Conservation (phyloP, 2,329 filamentous ascomycete species). For the Coniochaeta pulveracea region DNA sequence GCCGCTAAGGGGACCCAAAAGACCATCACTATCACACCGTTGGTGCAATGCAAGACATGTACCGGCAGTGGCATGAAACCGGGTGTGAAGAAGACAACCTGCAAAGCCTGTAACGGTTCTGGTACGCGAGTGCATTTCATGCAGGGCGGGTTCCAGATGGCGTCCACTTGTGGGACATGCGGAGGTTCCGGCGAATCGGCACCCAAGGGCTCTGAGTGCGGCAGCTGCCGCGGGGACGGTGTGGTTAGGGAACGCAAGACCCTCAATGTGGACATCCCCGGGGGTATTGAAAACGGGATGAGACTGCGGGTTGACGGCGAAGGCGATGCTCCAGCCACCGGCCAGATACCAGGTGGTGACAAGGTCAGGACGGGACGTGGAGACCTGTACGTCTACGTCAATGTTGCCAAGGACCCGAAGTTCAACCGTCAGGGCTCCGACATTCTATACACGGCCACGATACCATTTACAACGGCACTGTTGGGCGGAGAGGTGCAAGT, state of each 20-base stretch:
- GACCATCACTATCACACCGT: conserved; percentile 75
- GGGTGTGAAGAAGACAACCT: conserved; percentile 62
- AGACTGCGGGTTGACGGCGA: conserved; percentile 73
- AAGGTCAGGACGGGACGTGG: conserved; percentile 59
- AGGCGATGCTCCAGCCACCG: conserved; percentile 76
- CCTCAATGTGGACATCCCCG: conserved; percentile 83
- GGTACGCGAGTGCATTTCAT: conserved; percentile 82
- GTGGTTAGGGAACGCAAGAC: conserved; percentile 75
- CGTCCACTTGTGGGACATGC: conserved; percentile 74
- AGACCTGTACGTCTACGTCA: conserved; percentile 84
- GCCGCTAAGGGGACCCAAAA: conserved; percentile 85
- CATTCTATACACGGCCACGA: conserved; percentile 81
- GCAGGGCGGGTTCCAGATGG: conserved; percentile 93
- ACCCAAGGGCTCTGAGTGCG: conserved; percentile 72
- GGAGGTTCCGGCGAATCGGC: conserved; percentile 66
- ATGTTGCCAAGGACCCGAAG: conserved; percentile 79
- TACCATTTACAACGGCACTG: conserved; percentile 86
- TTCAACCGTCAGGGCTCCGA: conserved; percentile 84
- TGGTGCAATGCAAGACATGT: conserved; percentile 74
- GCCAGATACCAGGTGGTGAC: conserved; percentile 47
- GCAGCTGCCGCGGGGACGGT: conserved; percentile 68
- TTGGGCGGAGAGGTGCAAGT: conserved; percentile 83
- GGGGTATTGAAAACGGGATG: conserved; percentile 95
- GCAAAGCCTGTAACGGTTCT: conserved; percentile 73
- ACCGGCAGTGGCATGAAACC: conserved; percentile 73